Conservation (phyloP, 179 eudicot species). For the Patellifolia procumbens region DNA sequence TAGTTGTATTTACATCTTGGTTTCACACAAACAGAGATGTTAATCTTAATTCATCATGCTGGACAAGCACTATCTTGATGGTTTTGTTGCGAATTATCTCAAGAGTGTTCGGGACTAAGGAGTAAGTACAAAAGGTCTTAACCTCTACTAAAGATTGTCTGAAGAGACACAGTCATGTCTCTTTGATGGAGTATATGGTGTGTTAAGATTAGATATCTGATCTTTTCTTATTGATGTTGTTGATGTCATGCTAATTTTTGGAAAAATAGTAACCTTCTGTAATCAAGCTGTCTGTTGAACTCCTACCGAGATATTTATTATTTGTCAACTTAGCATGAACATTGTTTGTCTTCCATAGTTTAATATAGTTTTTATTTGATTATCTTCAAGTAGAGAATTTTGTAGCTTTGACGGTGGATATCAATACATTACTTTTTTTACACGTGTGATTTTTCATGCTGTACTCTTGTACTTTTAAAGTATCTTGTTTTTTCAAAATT, state of each 20-base stretch:
- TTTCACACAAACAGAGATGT: not conserved
- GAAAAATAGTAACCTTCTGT: not conserved
- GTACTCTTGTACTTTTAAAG: too few relatives aligned
- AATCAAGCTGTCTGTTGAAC: not conserved
- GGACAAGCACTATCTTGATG: not conserved
- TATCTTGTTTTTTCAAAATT: too few relatives aligned
- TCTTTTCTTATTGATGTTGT: not conserved
- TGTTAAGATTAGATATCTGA: too few relatives aligned
- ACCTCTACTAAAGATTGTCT: not conserved
- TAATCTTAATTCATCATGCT: not conserved
- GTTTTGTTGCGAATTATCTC: constrained; percentile 4
- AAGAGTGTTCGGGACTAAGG: not conserved
- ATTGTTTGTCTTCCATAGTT: not conserved
- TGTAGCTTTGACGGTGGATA: not conserved
- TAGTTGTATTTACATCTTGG: not conserved
- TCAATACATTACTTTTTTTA: not conserved
- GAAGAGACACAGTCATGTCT: not conserved
- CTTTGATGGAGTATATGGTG: not conserved
- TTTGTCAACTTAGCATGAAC: not conserved
- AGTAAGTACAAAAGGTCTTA: not conserved
- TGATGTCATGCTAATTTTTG: not conserved
- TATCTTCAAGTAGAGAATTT: not conserved
- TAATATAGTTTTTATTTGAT: not conserved
- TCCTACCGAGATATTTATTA: not conserved
- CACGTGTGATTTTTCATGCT: too few relatives aligned